These are phyloP conservation scores for Leishmania tropica DNA, from an alignment of 208 protist genomes.

Conservation along the genomic window DNA sequence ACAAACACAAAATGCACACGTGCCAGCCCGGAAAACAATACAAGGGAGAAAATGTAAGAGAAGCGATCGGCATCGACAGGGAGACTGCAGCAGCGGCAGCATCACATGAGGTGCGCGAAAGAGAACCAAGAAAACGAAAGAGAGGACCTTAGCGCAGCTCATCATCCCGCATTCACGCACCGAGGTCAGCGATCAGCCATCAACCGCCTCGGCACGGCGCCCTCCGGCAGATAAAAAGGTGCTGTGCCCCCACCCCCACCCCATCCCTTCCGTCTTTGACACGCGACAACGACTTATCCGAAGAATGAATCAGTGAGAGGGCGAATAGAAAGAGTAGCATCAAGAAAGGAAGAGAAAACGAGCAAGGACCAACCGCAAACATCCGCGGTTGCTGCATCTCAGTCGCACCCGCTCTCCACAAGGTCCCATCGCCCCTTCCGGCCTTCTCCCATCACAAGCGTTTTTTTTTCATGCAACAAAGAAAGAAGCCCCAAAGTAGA, in stretches of 20 bases:
- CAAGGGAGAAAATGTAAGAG: not conserved
- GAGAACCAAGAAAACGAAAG: not conserved
- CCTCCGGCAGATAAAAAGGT: slow-evolving; percentile 1
- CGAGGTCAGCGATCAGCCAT: not conserved
- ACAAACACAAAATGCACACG: slow-evolving; percentile 6
- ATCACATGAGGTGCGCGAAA: not conserved
- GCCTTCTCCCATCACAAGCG: not conserved
- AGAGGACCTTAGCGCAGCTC: not conserved
- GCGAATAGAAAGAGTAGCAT: slow-evolving; percentile 1
- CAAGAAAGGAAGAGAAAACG: not conserved
- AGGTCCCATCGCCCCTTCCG: not conserved
- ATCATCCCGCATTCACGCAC: not conserved
- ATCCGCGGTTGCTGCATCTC: not conserved
- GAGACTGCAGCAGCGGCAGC: not conserved
- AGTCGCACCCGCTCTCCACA: not conserved
- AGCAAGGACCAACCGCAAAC: not conserved
- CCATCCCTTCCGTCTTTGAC: not conserved
- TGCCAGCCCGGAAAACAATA: not conserved
- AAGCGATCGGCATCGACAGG: not conserved
- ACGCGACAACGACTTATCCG: not conserved
- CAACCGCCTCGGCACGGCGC: not conserved
- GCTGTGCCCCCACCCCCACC: not conserved
- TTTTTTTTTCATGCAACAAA: not conserved
- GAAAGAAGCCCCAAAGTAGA: not conserved
- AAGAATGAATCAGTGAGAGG: slow-evolving; percentile 7